Conservation (phyloP, 2,329 filamentous ascomycete genomes). For the Cytospora piceae region DNA sequence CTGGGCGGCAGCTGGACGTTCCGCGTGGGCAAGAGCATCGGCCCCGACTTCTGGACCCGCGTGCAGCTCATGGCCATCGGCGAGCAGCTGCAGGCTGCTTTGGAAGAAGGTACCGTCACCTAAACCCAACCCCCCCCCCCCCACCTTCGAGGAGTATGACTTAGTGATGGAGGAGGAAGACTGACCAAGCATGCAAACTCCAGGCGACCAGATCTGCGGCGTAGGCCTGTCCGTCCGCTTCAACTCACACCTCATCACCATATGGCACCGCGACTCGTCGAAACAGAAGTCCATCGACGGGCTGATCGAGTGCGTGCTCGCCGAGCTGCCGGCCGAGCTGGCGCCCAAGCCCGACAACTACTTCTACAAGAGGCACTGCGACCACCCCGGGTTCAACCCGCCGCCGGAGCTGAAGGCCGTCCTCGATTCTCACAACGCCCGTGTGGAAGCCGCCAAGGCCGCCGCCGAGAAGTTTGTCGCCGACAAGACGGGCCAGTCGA, state of each 20-base stretch:
- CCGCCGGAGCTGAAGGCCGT: slow-evolving; percentile 62
- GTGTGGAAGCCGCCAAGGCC: slow-evolving; percentile 44
- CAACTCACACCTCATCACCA: slow-evolving; percentile 58
- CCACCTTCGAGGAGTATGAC: neutral
- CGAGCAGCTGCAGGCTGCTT: slow-evolving; percentile 74
- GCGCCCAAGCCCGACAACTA: slow-evolving; percentile 72
- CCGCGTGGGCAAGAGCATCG: slow-evolving; percentile 76
- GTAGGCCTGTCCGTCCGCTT: slow-evolving; percentile 84
- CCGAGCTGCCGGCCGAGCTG: slow-evolving; percentile 73
- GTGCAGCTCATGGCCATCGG: slow-evolving; percentile 82
- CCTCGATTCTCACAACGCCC: slow-evolving; percentile 58
- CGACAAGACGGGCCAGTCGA: slow-evolving; percentile 23
- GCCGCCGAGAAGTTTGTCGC: slow-evolving; percentile 32
- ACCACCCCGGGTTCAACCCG: slow-evolving; percentile 80
- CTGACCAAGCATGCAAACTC: neutral
- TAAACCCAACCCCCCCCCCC: no score
- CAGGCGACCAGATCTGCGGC: slow-evolving; percentile 86
- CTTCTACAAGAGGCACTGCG: slow-evolving; percentile 87
- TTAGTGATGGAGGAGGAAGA: neutral
- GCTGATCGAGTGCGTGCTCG: slow-evolving; percentile 73
- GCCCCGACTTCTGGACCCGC: slow-evolving; percentile 78
- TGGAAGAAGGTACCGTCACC: slow-evolving; percentile 64
- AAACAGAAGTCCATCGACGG: slow-evolving; percentile 79
- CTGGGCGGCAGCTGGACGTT: slow-evolving; percentile 92
- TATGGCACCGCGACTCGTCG: slow-evolving; percentile 90